These are phyloP conservation scores for Leishmania arabica DNA, from an alignment of 208 protist genomes.

Conservation along the genomic window DNA sequence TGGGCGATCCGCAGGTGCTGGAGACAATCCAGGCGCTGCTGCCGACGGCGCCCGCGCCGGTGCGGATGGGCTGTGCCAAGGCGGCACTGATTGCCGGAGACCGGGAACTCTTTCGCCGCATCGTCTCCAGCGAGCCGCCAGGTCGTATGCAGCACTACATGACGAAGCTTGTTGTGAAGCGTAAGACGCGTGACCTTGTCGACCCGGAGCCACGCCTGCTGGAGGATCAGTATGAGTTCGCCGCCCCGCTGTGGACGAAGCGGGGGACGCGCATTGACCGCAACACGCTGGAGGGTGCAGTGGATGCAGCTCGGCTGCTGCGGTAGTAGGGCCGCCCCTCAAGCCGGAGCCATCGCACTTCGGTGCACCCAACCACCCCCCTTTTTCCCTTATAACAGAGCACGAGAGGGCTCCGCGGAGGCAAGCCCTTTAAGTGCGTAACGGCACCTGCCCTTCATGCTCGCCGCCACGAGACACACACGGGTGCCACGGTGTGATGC, in stretches of 20 bases:
- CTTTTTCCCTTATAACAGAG: not conserved
- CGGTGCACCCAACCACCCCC: not conserved
- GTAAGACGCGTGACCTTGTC: slow-evolving; percentile 85
- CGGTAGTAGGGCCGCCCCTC: slow-evolving; percentile 7
- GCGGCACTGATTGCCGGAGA: slow-evolving; percentile 88
- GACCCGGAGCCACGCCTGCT: slow-evolving; percentile 82
- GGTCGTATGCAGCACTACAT: slow-evolving; percentile 90
- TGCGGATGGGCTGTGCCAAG: slow-evolving; percentile 93
- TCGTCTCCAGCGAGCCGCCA: slow-evolving; percentile 85
- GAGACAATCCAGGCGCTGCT: slow-evolving; percentile 63
- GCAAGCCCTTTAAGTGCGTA: not conserved
- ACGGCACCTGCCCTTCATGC: not conserved
- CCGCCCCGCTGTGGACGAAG: slow-evolving; percentile 88
- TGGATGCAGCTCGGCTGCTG: slow-evolving; percentile 52
- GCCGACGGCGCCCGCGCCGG: slow-evolving; percentile 56
- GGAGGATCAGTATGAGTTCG: slow-evolving; percentile 91
- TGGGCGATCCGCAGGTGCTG: slow-evolving; percentile 76
- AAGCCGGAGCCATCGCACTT: not conserved
- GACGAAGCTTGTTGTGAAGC: slow-evolving; percentile 86
- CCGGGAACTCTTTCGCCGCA: slow-evolving; percentile 76
- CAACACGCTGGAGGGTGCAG: slow-evolving; percentile 86
- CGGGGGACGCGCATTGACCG: slow-evolving; percentile 84
- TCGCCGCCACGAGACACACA: not conserved
- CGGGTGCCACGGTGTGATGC: too few relatives aligned
- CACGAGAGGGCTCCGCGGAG: not conserved